A percentile compares a stretch with the other conserved stretches of the same genome.
Conservation (phyloP, 352 stramenopile genomes). For the Aphanomyces cochlioides region DNA sequence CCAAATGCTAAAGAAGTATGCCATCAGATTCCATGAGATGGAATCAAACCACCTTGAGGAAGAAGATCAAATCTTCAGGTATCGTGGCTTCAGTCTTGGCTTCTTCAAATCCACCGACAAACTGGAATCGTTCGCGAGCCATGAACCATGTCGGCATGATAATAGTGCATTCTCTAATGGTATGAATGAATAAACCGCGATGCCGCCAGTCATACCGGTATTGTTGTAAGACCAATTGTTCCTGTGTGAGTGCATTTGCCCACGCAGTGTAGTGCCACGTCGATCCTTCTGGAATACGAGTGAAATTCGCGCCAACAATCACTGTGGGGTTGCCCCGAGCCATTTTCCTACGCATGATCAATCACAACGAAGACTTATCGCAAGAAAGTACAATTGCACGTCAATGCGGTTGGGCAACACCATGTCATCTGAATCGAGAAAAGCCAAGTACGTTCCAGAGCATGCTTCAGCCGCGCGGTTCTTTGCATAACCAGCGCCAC, state of each 20-base stretch:
- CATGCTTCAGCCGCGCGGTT: slow-evolving; percentile 26
- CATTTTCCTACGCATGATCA: slow-evolving; percentile 6
- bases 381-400: slow-evolving; percentile 16
- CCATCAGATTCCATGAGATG: not conserved
- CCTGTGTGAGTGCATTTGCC: slow-evolving; percentile 22
- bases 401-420: slow-evolving; percentile 17
- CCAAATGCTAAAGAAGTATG: slow-evolving; percentile 12
- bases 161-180: slow-evolving; percentile 24
- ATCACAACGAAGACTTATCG: not conserved
- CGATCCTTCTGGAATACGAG: slow-evolving; percentile 22
- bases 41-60: slow-evolving; percentile 13
- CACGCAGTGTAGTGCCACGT: slow-evolving; percentile 30
- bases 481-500: slow-evolving; percentile 29
- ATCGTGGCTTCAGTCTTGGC: slow-evolving; percentile 8
- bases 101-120: slow-evolving; percentile 26
- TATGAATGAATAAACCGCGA: not conserved
- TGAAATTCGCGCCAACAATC: slow-evolving; percentile 28
- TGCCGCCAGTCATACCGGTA: slow-evolving; percentile 10
- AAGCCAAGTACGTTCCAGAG: slow-evolving; percentile 18
- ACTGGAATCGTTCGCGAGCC: slow-evolving; percentile 12
- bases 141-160: slow-evolving; percentile 32
- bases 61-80: slow-evolving; percentile 28
- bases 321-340: slow-evolving; percentile 8
- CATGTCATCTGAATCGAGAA: slow-evolving; percentile 31
- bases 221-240: slow-evolving; percentile 26